A percentile compares a stretch with the other conserved stretches of the same genome.
Conservation (phyloP, 148 eudicot genomes). For the Heliosperma pusillum region DNA sequence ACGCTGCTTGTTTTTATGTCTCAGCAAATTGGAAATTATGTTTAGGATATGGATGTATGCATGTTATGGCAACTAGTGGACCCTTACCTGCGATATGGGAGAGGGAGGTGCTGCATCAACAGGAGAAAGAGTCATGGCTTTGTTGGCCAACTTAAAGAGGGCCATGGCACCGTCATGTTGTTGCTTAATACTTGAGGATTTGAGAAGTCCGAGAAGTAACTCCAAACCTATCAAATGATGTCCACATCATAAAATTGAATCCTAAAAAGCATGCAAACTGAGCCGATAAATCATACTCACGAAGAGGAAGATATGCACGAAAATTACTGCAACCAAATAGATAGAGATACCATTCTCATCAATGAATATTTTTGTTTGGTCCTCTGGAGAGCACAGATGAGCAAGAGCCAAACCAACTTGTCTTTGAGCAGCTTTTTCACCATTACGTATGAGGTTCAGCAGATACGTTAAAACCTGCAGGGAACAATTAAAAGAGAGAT, state of each 20-base stretch:
- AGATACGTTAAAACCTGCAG: conserved; percentile 65
- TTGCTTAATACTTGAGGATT: conserved; percentile 47
- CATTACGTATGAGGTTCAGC: conserved; percentile 71
- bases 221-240: conserved; percentile 42
- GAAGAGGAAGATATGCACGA: background rate
- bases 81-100: conserved; percentile 62
- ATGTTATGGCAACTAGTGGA: background rate
- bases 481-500: background rate
- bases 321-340: background rate
- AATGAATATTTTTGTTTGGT: conserved; percentile 62
- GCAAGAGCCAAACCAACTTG: conserved; percentile 88
- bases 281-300: background rate
- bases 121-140: conserved; percentile 52
- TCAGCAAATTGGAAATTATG: background rate
- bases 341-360: conserved; percentile 53
- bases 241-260: background rate
- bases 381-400: conserved; percentile 82
- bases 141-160: conserved; percentile 61
- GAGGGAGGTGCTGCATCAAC: conserved; percentile 78
- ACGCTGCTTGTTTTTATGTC: background rate
- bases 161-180: conserved; percentile 62
- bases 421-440: conserved; percentile 59
- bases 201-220: conserved; percentile 67
- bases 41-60: background rate
- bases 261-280: background rate